These are phyloP conservation scores for Dendrocalamus latiflorus DNA, from an alignment of 202 grass and related monocot genomes.

Conservation along the genomic window DNA sequence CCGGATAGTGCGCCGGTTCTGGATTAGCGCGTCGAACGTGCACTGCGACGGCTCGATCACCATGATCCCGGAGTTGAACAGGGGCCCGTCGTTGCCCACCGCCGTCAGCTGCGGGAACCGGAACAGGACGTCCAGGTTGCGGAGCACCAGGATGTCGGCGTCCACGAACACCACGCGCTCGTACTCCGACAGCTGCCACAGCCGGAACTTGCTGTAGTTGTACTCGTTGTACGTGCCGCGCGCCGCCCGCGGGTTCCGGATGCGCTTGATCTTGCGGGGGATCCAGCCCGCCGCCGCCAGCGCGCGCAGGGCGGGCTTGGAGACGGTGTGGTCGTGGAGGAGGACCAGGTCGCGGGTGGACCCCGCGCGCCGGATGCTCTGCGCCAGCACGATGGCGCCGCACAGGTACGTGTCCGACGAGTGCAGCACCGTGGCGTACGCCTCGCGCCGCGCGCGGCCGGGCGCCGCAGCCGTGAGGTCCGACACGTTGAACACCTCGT, in stretches of 20 bases:
- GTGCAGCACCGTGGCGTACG: slow-evolving; percentile 92
- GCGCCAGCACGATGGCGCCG: slow-evolving; percentile 79
- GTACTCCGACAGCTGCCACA: slow-evolving; percentile 82
- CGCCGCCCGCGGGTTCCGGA: slow-evolving; percentile 73
- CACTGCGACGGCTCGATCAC: slow-evolving; percentile 80
- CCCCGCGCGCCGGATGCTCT: slow-evolving; percentile 57
- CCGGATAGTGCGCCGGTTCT: slow-evolving; percentile 30
- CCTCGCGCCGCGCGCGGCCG: slow-evolving; percentile 37
- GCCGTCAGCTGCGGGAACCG: slow-evolving; percentile 68
- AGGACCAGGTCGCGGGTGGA: slow-evolving; percentile 77
- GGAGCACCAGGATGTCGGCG: slow-evolving; percentile 80
- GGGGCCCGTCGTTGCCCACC: slow-evolving; percentile 52
- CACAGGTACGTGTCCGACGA: slow-evolving; percentile 83
- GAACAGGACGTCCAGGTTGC: slow-evolving; percentile 68
- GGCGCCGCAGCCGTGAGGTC: background rate
- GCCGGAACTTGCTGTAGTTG: slow-evolving; percentile 98
- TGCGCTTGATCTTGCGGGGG: slow-evolving; percentile 59
- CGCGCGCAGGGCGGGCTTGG: slow-evolving; percentile 39
- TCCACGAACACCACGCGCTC: slow-evolving; percentile 77
- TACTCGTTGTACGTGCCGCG: slow-evolving; percentile 77
- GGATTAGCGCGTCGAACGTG: slow-evolving; percentile 55
- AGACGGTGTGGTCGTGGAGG: slow-evolving; percentile 80
- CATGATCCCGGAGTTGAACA: slow-evolving; percentile 87
- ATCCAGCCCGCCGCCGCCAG: slow-evolving; percentile 70
- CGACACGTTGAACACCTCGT: slow-evolving; percentile 48